Percentiles rank a stretch among this genome's conserved stretches.
These are phyloP conservation scores for Pisolithus orientalis DNA, from an alignment of 768 basidiomycete genomes.

Conservation along the genomic window DNA sequence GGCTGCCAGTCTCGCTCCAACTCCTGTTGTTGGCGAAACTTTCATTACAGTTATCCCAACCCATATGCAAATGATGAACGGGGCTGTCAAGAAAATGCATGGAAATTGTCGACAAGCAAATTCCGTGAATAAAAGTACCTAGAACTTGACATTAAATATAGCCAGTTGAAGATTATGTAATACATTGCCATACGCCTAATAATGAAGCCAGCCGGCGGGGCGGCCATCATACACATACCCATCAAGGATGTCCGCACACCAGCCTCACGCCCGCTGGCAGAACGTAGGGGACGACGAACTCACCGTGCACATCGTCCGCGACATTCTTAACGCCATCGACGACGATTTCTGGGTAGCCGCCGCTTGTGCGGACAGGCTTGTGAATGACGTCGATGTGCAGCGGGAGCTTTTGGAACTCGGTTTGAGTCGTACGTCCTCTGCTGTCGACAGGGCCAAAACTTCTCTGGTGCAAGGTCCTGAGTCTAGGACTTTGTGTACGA, in stretches of 20 bases:
- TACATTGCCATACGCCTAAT: no score
- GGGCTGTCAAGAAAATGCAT: no score
- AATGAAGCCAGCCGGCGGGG: no score
- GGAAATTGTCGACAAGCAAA: no score
- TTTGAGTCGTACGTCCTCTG: constrained; percentile 48
- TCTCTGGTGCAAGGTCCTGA: constrained; percentile 19
- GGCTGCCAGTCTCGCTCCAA: no score
- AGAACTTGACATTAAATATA: no score
- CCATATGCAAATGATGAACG: no score
- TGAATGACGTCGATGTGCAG: constrained; percentile 52
- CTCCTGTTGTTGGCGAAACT: no score
- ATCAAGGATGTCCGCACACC: constrained; percentile 31
- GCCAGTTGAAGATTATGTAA: no score
- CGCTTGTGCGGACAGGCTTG: constrained; percentile 64
- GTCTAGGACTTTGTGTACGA: constrained; percentile 11
- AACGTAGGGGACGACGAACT: constrained; percentile 52
- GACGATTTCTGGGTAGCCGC: constrained; percentile 76
- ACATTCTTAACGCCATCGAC: constrained; percentile 42
- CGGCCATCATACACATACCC: neutral
- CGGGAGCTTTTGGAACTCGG: constrained; percentile 57
- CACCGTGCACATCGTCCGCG: constrained; percentile 40
- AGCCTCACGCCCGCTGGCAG: constrained; percentile 49
- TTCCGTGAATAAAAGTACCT: no score
- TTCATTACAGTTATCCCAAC: no score
- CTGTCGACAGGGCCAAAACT: constrained; percentile 42